Base-by-base conservation (phyloP, 495 filamentous ascomycete genomes). In the Melanomma pulvis-pyrius region DNA sequence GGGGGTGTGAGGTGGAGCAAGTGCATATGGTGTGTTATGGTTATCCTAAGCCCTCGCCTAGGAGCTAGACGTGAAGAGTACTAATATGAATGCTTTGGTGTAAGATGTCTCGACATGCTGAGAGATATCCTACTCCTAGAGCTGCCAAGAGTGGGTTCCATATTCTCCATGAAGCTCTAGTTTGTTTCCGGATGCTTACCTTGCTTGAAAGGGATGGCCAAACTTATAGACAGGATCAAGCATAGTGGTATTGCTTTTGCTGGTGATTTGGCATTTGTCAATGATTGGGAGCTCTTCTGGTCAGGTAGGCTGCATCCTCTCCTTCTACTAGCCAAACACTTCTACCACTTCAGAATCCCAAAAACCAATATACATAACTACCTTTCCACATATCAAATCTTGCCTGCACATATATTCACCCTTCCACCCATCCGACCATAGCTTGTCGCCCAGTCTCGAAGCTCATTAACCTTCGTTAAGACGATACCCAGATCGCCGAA, bases 41-140 rank as follows among this genome's bases (percentile, higher is more conserved):
- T 24, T 21, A 0, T n/a, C 11, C 17, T 7, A 15, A 44, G 8
- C 39, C 3, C n/a, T 2, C 39, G 13, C 13, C 32, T 36, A 13
- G 24, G 52, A 56, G 21, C 25, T 54, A 49, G 46, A n/a, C 26
- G 21, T 29, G 9, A 50, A n/a, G 59, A 52, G 24, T 67, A 34
- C 57, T 69, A 29, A 60, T 57, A 24, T 54, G 22, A 32, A 26
- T 41, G 19, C 15, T 22, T 28, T 30, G 39, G 1, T 29, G 3
- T 4, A 65, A 87, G 84, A 81, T 87, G 76, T 82, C 85, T 34
- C 79, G 85, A 50, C 85, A 87, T 73, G 83, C 74, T 22, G 85
- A 86, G 59, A 74, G 85, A 74, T 86, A 84, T 65, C 85, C 85
- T 1, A 86, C 84, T 0, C 65, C 63, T n/a, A 76, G 71, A n/a